phyloP scores from a whole-genome alignment of 2,329 filamentous ascomycete species.

The Malbranchea zuffiana region DNA sequence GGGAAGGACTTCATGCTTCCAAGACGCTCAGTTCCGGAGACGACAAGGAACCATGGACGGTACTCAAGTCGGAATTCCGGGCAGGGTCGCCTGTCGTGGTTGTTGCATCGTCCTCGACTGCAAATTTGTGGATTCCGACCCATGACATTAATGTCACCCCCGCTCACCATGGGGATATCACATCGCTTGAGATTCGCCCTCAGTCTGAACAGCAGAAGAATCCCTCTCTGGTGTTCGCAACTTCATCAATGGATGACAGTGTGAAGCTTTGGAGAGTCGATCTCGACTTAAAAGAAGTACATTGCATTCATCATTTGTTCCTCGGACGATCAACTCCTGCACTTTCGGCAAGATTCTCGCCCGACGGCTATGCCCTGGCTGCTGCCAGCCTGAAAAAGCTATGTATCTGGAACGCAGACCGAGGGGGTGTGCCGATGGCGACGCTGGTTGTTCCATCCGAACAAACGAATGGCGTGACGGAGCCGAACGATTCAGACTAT shows the following conservation, averaged over 20 bases:
- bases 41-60: conserved; percentile 30
- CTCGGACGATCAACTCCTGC: conserved; percentile 29
- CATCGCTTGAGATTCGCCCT: conserved; percentile 33
- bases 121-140: conserved; percentile 37
- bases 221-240: conserved; percentile 30
- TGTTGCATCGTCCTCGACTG: conserved; percentile 26
- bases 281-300: conserved; percentile 27
- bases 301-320: conserved; percentile 28
- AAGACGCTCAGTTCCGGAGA: conserved; percentile 26
- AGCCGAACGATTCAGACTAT: conserved; percentile 23
- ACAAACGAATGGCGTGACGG: conserved; percentile 25
- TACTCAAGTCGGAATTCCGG: conserved; percentile 28
- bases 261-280: conserved; percentile 37
- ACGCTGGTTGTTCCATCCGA: conserved; percentile 31
- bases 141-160: conserved; percentile 30
- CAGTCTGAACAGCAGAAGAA: conserved; percentile 20
- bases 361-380: conserved; percentile 37
- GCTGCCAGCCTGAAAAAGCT: conserved; percentile 35
- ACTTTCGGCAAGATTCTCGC: conserved; percentile 36
- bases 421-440: conserved; percentile 34
- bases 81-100: conserved; percentile 27
- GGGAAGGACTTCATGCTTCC: conserved; percentile 28
- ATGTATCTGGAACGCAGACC: conserved; percentile 39
- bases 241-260: conserved; percentile 36
- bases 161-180: conserved; percentile 35